These are phyloP conservation scores for Gypsophila paniculata DNA, from an alignment of 179 eudicot species.

Conservation along the genomic window DNA sequence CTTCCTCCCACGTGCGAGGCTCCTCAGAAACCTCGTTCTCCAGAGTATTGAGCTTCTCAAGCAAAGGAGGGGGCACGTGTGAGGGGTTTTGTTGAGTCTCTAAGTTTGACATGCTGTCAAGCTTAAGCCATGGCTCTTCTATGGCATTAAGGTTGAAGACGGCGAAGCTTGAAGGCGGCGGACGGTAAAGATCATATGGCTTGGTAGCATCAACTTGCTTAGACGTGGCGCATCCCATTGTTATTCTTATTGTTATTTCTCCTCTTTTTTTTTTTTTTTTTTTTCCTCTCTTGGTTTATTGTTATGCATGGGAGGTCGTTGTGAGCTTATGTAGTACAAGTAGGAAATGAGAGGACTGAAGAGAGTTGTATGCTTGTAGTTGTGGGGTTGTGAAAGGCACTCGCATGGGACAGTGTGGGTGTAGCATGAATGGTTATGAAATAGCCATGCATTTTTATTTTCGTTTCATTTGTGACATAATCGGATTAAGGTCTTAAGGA, in stretches of 20 bases:
- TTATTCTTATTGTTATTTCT: background rate
- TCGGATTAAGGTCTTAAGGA: background rate
- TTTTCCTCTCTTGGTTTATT: background rate
- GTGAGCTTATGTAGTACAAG: slow-evolving; percentile 3
- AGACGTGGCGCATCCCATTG: slow-evolving; percentile 78
- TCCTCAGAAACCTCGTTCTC: slow-evolving; percentile 40
- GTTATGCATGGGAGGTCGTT: slow-evolving; percentile 11
- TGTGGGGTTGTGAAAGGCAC: slow-evolving; percentile 17
- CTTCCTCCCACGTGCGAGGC: slow-evolving; percentile 84
- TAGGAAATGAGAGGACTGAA: too few relatives aligned
- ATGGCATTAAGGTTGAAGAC: slow-evolving; percentile 71
- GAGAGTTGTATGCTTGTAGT: background rate
- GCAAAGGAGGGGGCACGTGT: slow-evolving; percentile 48
- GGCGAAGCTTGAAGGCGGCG: slow-evolving; percentile 62
- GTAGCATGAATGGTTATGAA: slow-evolving; percentile 21
- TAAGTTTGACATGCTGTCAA: slow-evolving; percentile 12
- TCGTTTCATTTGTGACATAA: background rate
- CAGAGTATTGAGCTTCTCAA: slow-evolving; percentile 59
- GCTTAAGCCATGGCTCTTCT: slow-evolving; percentile 80
- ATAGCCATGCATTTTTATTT: slow-evolving; percentile 19
- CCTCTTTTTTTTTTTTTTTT: background rate
- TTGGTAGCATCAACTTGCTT: slow-evolving; percentile 47
- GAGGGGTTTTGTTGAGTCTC: slow-evolving; percentile 29
- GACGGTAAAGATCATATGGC: slow-evolving; percentile 52
- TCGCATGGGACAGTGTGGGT: slow-evolving; percentile 20